Evolutionary conservation across 345 rosid species (phyloP).

Genomic region (Raphanus sativus): DNA sequence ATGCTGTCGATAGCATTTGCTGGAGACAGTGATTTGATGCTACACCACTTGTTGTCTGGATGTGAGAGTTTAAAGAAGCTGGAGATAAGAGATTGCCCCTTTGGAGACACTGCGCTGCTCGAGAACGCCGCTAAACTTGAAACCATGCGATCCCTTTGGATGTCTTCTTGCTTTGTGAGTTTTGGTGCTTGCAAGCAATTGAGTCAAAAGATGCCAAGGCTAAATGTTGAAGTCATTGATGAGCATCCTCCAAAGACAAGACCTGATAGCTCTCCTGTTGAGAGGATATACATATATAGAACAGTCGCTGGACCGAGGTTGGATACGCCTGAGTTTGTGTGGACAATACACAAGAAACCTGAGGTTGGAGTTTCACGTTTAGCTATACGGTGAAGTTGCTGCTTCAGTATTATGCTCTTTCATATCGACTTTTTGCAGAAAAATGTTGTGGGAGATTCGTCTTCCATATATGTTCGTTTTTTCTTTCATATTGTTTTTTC

Average conservation of each 20-base stretch:
- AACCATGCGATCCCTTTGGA: slow-evolving; percentile 3
- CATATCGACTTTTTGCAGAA: neutral
- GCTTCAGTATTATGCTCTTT: neutral
- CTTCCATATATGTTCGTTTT: neutral
- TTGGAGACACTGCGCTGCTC: neutral
- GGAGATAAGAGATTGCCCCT: neutral
- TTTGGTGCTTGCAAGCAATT: neutral
- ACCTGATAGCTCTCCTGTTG: neutral
- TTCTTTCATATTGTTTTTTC: neutral
- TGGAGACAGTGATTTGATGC: neutral
- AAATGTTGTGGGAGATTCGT: neutral
- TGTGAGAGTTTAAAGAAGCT: neutral
- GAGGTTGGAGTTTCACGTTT: neutral
- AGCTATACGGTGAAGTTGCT: neutral
- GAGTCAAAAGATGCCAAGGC: neutral
- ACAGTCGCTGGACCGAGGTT: neutral
- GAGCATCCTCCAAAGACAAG: neutral
- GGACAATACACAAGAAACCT: neutral
- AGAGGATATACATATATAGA: neutral
- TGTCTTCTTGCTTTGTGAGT: neutral
- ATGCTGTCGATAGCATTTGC: neutral
- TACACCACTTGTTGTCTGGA: neutral
- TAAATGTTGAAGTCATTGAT: neutral
- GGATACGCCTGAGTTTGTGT: neutral
- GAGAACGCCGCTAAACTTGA: neutral